Evolutionary conservation across 1,284 basidiomycete species (phyloP).

Genomic region (Fomes fomentarius): DNA sequence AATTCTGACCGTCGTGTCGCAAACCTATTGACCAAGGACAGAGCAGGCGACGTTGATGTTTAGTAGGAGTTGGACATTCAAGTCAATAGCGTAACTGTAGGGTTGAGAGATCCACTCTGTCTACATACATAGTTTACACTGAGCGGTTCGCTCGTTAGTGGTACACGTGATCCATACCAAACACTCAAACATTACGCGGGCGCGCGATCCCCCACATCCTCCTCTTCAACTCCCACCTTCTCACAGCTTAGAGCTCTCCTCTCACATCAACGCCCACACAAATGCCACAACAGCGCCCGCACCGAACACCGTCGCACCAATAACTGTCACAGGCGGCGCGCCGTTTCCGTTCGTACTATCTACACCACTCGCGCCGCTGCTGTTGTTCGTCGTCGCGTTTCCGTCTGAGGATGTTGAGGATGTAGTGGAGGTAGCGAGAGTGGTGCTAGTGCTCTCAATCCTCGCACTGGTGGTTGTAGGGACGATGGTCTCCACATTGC

Average conservation of each 20-base stretch:
- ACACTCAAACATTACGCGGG: neutral
- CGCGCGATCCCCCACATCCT: neutral
- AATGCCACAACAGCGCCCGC: neutral
- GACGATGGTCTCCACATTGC: too few relatives aligned
- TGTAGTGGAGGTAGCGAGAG: too few relatives aligned
- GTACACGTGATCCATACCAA: too few relatives aligned
- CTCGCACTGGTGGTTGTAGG: too few relatives aligned
- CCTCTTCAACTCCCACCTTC: neutral
- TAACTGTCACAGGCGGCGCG: neutral
- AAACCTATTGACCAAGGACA: neutral
- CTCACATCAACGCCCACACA: constrained; percentile 2
- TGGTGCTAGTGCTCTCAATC: too few relatives aligned
- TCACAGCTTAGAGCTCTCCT: neutral
- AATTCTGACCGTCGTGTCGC: neutral
- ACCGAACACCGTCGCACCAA: neutral
- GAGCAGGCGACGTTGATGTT: too few relatives aligned
- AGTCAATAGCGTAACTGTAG: too few relatives aligned
- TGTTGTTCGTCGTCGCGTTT: neutral
- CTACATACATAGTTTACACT: too few relatives aligned
- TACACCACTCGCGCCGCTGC: neutral
- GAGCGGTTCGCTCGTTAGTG: too few relatives aligned
- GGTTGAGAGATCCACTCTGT: too few relatives aligned
- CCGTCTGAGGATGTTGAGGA: neutral
- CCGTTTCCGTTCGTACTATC: neutral
- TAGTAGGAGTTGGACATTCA: too few relatives aligned